phyloP scores from a whole-genome alignment of 2,329 filamentous ascomycete genomes.

The Bipolaris victoriae region DNA sequence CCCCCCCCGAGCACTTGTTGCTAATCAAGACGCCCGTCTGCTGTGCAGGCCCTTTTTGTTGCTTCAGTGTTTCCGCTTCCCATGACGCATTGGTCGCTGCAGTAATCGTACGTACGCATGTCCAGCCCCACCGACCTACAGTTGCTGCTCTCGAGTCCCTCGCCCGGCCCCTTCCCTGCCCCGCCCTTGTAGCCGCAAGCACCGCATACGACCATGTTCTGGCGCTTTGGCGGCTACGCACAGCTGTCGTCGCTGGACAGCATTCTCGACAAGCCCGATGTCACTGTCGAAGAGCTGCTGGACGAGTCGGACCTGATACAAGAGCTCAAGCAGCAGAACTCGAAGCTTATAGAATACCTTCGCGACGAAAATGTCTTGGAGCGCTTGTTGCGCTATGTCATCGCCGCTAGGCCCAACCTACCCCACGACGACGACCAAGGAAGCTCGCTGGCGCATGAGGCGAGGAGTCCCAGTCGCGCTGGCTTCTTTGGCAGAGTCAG shows the following conservation, averaged over 20 bases:
- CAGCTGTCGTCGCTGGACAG: constrained; percentile 96
- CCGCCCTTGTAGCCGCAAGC: constrained; percentile 35
- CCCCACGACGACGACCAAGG: constrained; percentile 42
- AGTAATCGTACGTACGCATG: constrained; percentile 29
- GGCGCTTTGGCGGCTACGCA: constrained; percentile 98
- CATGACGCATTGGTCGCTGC: constrained; percentile 25
- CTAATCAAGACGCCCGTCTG: constrained; percentile 16
- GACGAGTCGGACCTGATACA: constrained; percentile 96
- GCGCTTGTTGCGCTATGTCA: constrained; percentile 87
- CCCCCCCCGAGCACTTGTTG: constrained; percentile 10
- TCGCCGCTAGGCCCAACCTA: constrained; percentile 69
- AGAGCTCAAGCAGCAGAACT: constrained; percentile 97
- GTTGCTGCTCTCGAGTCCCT: constrained; percentile 38
- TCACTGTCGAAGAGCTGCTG: constrained; percentile 92
- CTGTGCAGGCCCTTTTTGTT: constrained; percentile 13
- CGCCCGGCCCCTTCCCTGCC: constrained; percentile 33
- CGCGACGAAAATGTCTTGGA: constrained; percentile 85
- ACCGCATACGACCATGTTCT: constrained; percentile 81
- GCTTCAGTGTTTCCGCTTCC: constrained; percentile 17
- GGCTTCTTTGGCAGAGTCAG: constrained; percentile 57
- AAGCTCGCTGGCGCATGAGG: constrained; percentile 56
- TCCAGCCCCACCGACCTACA: constrained; percentile 28
- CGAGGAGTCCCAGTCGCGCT: constrained; percentile 39
- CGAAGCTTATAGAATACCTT: constrained; percentile 94
- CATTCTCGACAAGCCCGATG: constrained; percentile 93